Evolutionary conservation across 1,139 yeast genomes (phyloP), one percentile per base, ranked within the genome.

Genomic region (Pichia sp.): DNA sequence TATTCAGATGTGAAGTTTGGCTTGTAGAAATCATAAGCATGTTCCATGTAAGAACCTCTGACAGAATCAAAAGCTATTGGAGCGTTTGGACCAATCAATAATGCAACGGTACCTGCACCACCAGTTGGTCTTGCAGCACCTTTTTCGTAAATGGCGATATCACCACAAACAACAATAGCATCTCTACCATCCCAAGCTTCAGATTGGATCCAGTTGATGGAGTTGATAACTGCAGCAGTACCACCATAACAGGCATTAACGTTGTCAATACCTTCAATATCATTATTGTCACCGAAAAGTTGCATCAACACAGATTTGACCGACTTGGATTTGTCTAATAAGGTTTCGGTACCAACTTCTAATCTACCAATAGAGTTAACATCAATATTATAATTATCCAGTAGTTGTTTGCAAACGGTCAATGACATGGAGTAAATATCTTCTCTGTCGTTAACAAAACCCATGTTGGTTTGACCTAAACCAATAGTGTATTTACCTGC

Each of bases 41-140:
- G 95, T 68, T 85, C 94, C 95, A 92, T 85, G 73, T 72, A 85
- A 31, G 95, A 77, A 53, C 97, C 97, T 69, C 95, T 86, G 49
- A 80, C 76, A 44, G 83, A 68, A 60, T 92, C 97, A 59, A 94
- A 81, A 40, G 86, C 97, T 58, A 94, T 76, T 55, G 98, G 98
- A 39, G 98, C 97, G 62, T 94, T 95, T 46, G 97, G 96, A 44
- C 99, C 99, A 61, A 94, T 85, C 65, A 85, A 79, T 64, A 94
- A 61, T 43, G 99, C 99, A 49, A 92, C 95, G 45, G 95, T 78
- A 61, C 99, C 99, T 49, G 95, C 97, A 69, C 99, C 99, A 65
- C 99, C 99, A 49, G 98, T 92, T 60, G 99, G 98, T 73, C 99
- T 83, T 47, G 99, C 99, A 42, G 95, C 84, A 64, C 98, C 98